Conservation (phyloP, 2,329 filamentous ascomycete species). For the Botrytis byssoidea region DNA sequence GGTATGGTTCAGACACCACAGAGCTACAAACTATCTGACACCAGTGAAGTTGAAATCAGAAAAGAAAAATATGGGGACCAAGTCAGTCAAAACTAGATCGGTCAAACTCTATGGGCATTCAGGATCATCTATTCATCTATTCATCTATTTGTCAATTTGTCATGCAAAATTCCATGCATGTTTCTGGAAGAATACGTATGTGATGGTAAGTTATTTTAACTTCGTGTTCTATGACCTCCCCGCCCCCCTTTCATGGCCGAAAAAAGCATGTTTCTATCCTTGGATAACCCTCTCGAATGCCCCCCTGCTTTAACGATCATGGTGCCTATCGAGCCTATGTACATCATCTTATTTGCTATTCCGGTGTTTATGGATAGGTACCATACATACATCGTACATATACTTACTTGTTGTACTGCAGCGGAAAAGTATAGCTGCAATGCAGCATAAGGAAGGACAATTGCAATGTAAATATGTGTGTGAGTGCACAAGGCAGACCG, state of each 20-base stretch:
- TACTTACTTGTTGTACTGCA: constrained; percentile 18
- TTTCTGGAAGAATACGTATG: constrained; percentile 20
- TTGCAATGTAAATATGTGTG: background rate
- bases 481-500: background rate
- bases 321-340: background rate
- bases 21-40: background rate
- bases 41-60: background rate
- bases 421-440: constrained; percentile 7
- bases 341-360: constrained; percentile 13
- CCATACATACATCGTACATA: background rate
- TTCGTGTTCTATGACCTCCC: constrained; percentile 19
- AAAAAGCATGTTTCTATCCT: constrained; percentile 11
- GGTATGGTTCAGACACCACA: background rate
- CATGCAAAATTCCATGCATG: constrained; percentile 18
- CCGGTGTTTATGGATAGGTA: background rate
- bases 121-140: constrained; percentile 1
- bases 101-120: background rate
- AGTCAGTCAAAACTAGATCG: background rate
- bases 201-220: constrained; percentile 16
- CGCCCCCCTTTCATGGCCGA: constrained; percentile 6
- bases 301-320: constrained; percentile 11
- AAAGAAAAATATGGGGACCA: background rate
- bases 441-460: constrained; percentile 11
- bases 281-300: constrained; percentile 2
- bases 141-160: constrained; percentile 9